phyloP scores from a whole-genome alignment of 768 basidiomycete genomes.

The Leccinum subgranulosum region DNA sequence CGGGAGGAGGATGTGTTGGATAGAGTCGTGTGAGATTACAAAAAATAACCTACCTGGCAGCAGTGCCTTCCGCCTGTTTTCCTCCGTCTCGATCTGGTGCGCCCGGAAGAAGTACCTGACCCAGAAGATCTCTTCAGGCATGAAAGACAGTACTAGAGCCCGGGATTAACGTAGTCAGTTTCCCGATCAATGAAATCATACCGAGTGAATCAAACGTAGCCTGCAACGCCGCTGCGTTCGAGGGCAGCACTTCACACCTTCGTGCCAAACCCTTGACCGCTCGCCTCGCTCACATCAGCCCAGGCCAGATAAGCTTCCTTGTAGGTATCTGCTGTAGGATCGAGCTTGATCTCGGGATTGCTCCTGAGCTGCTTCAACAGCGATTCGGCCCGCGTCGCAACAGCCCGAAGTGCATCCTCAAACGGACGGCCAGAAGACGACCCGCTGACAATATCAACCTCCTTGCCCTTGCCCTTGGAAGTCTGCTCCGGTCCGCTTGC shows the following conservation, averaged over 20 bases:
- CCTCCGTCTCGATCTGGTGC: slow-evolving; percentile 74
- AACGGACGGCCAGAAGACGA: slow-evolving; percentile 28
- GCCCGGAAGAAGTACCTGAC: slow-evolving; percentile 86
- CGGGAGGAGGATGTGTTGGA: neutral
- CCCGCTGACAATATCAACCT: slow-evolving; percentile 19
- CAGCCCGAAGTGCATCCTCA: slow-evolving; percentile 48
- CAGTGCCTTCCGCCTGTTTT: slow-evolving; percentile 73
- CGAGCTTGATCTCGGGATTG: slow-evolving; percentile 71
- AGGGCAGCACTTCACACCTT: slow-evolving; percentile 48
- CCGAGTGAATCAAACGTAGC: slow-evolving; percentile 57
- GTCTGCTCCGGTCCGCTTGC: slow-evolving; percentile 15
- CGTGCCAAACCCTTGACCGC: slow-evolving; percentile 45
- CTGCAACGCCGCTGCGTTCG: slow-evolving; percentile 52
- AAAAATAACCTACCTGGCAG: slow-evolving; percentile 53
- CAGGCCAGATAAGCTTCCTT: slow-evolving; percentile 55
- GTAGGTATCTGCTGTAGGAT: slow-evolving; percentile 66
- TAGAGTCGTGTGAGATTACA: too few species aligned
- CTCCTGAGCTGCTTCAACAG: slow-evolving; percentile 69
- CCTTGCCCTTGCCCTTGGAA: slow-evolving; percentile 38
- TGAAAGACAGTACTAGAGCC: slow-evolving; percentile 61
- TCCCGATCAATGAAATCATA: slow-evolving; percentile 30
- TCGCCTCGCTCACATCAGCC: slow-evolving; percentile 56
- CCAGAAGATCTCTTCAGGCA: slow-evolving; percentile 75
- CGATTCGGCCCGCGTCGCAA: slow-evolving; percentile 73
- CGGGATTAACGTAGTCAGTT: neutral